Conservation (phyloP, 257 asterid genomes). For the Penstemon newberryi region DNA sequence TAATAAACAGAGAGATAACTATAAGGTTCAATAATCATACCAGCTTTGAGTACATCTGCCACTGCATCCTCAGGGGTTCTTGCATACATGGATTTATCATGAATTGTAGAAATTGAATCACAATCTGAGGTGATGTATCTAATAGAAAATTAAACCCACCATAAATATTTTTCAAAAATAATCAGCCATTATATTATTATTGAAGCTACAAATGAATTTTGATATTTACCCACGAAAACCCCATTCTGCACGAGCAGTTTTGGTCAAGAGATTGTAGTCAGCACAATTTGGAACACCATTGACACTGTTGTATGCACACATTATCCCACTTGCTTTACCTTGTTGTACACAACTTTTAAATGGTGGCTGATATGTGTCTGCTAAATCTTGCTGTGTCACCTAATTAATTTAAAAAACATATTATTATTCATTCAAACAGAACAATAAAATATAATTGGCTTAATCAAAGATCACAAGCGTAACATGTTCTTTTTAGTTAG, state of each 20-base stretch:
- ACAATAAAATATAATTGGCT: no score
- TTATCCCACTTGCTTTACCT: slow-evolving; percentile 85
- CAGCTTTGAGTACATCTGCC: slow-evolving; percentile 79
- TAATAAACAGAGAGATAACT: background rate
- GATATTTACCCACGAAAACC: slow-evolving; percentile 65
- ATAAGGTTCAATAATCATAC: slow-evolving; percentile 32
- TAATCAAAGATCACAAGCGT: no score
- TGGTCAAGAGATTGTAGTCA: slow-evolving; percentile 62
- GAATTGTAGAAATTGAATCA: slow-evolving; percentile 66
- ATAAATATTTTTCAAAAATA: background rate
- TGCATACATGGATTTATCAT: slow-evolving; percentile 53
- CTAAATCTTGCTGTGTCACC: slow-evolving; percentile 86
- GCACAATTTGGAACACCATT: slow-evolving; percentile 90
- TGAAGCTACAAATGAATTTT: slow-evolving; percentile 4
- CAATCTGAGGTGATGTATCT: slow-evolving; percentile 91
- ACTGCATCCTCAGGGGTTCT: slow-evolving; percentile 71
- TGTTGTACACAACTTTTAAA: slow-evolving; percentile 65
- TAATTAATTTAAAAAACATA: slow-evolving; percentile 9
- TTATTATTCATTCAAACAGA: background rate
- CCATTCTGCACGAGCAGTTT: slow-evolving; percentile 72
- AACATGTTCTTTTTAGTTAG: no score
- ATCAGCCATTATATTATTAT: background rate
- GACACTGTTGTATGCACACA: slow-evolving; percentile 91
- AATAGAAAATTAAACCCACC: background rate
- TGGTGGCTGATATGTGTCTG: slow-evolving; percentile 93